Base-by-base conservation (phyloP, 495 filamentous ascomycete genomes). In the Neurospora cerealis region DNA sequence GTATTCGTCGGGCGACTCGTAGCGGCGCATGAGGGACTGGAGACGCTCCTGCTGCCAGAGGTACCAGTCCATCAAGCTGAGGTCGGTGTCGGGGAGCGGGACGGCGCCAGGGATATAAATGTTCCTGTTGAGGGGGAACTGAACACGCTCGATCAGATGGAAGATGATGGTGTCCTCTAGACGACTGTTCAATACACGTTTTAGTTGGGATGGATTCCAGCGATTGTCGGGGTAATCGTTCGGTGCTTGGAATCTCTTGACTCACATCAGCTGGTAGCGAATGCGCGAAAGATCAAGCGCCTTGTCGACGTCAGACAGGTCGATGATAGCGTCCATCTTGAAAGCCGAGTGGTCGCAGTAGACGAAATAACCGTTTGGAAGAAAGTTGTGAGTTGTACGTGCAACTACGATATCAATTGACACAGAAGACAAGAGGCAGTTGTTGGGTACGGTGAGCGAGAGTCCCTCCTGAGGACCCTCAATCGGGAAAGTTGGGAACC, bases 91-190 rank as follows among this genome's bases (percentile, higher is more conserved):
- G n/a, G 94, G 93, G 76, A 98, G 93, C 38, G 85, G 85, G 41
- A 97, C 87, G n/a, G 92, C 93, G 74, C 92, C 92, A 36, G 93
- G 86, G 5, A 82, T 79, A 84, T 99, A 99, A 81, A 99, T 93
- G 79, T 91, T 93, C 71, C 87, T 85, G 85, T 98, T 98, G 72
- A 95, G 86, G 0, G 95, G 95, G 83, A 99, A 99, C 84, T 99
- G 96, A 40, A 95, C 96, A 34, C 96, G 92, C 81, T 99, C 96
- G 80, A 99, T 99, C 32, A 98, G 85, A 84, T 98, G 93, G 85
- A 97, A 99, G 78, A 93, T 97, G 79, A 99, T 98, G 73, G 96
- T 98, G 80, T 99, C 96, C 85, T 99, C 96, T 24, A 98, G 87
- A 46, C 96, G 96, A 76, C 95, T 98, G 79, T 38, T n/a, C 54